Percentiles rank a stretch among this genome's conserved stretches.
phyloP scores from a whole-genome alignment of 495 filamentous ascomycete genomes.

The Aspergillus bertholletiae region DNA sequence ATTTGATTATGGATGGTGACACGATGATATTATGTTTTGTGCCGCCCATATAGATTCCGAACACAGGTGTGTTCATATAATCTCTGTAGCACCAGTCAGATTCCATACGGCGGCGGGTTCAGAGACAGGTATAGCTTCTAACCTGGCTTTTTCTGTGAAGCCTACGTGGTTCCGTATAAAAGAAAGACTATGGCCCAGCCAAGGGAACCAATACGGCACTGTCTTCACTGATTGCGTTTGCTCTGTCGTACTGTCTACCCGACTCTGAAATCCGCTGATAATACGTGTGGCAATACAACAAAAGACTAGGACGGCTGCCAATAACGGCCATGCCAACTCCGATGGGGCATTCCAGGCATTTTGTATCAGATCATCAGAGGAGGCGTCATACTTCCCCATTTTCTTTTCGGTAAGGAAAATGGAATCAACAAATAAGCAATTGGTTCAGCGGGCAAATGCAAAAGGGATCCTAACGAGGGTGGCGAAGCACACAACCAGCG shows the following conservation, averaged over 20 bases:
- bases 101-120: not conserved
- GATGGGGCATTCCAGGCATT: conserved; percentile 8
- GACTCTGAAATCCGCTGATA: conserved; percentile 33
- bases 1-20: conserved; percentile 46
- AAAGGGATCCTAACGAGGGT: not conserved
- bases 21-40: conserved; percentile 48
- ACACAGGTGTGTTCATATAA: conserved; percentile 42
- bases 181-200: conserved; percentile 50
- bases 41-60: conserved; percentile 50
- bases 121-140: conserved; percentile 13
- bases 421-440: no score
- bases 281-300: conserved; percentile 40
- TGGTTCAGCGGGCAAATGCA: not conserved
- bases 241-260: conserved; percentile 10
- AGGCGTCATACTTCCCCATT: conserved; percentile 22
- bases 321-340: conserved; percentile 21
- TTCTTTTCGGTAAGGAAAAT: no score
- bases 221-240: conserved; percentile 32
- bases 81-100: conserved; percentile 26
- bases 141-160: conserved; percentile 42
- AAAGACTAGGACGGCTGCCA: conserved; percentile 22
- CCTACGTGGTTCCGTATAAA: conserved; percentile 42
- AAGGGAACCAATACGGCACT: conserved; percentile 58
- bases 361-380: conserved; percentile 17
- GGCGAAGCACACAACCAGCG: not conserved